phyloP scores from a whole-genome alignment of 108 stramenopile genomes.

The Hondaea fermentalgiana region DNA sequence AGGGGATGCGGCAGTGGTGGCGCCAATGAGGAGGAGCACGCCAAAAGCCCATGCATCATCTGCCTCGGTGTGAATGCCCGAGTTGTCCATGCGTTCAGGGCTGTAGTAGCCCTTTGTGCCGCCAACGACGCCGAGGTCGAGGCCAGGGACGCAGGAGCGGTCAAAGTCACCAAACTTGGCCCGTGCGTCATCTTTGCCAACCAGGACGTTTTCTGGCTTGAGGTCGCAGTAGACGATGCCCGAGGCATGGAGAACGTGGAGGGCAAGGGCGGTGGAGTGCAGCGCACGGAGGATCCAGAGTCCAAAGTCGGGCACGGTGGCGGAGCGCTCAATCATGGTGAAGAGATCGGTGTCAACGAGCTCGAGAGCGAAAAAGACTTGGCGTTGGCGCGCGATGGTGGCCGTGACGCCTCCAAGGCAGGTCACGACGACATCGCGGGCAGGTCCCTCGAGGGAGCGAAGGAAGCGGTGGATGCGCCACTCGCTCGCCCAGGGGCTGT shows the following conservation, averaged over 20 bases:
- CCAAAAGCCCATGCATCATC: slow-evolving; percentile 7
- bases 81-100: slow-evolving; percentile 7
- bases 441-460: neutral
- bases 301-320: neutral
- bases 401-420: slow-evolving; percentile 12
- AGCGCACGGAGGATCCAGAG: neutral
- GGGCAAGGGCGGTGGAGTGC: neutral
- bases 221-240: slow-evolving; percentile 12
- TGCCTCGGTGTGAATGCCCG: neutral
- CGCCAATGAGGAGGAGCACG: slow-evolving; percentile 8
- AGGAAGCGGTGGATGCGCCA: slow-evolving; percentile 4
- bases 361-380: slow-evolving; percentile 16
- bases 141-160: neutral
- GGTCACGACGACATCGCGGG: neutral
- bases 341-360: slow-evolving; percentile 13
- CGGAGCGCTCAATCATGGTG: slow-evolving; percentile 18
- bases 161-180: slow-evolving; percentile 15
- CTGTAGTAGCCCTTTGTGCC: slow-evolving; percentile 16
- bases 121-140: neutral
- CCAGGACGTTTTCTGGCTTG: neutral
- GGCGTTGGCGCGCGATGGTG: neutral
- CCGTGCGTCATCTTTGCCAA: neutral
- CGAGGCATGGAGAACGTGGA: neutral
- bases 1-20: neutral
- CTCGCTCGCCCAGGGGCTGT: slow-evolving; percentile 12